phyloP scores from a whole-genome alignment of 2,329 filamentous ascomycete species.

The Botrytis deweyae region DNA sequence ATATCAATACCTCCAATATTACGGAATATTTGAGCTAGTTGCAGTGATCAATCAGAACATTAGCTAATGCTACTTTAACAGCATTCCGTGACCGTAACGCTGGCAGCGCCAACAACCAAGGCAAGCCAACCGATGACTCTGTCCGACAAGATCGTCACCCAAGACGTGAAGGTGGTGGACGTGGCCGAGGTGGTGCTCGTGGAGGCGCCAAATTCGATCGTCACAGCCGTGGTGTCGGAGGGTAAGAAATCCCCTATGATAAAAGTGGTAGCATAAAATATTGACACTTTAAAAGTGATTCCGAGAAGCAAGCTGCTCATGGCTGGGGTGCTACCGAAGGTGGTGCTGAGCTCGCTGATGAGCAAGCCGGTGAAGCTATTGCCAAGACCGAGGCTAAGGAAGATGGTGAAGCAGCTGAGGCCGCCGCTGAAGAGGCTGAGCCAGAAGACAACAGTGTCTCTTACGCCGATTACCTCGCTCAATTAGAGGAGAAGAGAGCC shows the following conservation, averaged over 20 bases:
- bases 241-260: conserved; percentile 27
- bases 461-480: conserved; percentile 82
- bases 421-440: conserved; percentile 47
- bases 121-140: conserved; percentile 72
- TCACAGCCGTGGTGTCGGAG: conserved; percentile 40
- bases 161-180: conserved; percentile 61
- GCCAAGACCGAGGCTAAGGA: conserved; percentile 83
- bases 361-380: conserved; percentile 86
- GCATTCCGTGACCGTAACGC: conserved; percentile 88
- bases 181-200: conserved; percentile 45
- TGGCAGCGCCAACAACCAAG: conserved; percentile 79
- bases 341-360: conserved; percentile 82
- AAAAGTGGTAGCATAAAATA: not conserved
- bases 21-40: not conserved
- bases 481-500: conserved; percentile 73
- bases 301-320: conserved; percentile 83
- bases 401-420: conserved; percentile 45
- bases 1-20: not conserved
- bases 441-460: conserved; percentile 80
- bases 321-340: conserved; percentile 86
- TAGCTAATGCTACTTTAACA: conserved; percentile 42
- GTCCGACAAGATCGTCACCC: conserved; percentile 52
- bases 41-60: conserved; percentile 9
- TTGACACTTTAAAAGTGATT: conserved; percentile 53
- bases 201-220: conserved; percentile 40